phyloP scores from a whole-genome alignment of 768 basidiomycete species.

The Fibroporia radiculosa region DNA sequence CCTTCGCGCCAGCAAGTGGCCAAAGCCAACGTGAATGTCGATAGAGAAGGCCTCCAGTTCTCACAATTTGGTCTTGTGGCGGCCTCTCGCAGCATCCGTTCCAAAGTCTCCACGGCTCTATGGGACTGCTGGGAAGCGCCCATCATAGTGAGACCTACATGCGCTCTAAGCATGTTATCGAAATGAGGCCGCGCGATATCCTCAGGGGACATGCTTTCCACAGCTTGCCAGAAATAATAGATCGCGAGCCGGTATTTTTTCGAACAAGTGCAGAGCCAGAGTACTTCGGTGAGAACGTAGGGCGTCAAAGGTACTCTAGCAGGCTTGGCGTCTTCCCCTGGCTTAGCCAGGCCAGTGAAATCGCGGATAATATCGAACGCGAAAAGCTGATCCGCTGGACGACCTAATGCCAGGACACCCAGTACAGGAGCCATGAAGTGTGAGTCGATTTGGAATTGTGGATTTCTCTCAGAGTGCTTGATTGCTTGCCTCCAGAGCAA shows the following conservation, averaged over 20 bases:
- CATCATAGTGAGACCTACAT: constrained; percentile 32
- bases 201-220: constrained; percentile 31
- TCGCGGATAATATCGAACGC: constrained; percentile 58
- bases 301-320: constrained; percentile 34
- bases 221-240: constrained; percentile 54
- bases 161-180: constrained; percentile 54
- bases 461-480: constrained; percentile 39
- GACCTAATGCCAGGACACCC: constrained; percentile 47
- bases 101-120: constrained; percentile 48
- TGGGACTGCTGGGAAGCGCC: constrained; percentile 34
- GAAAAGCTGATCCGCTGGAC: constrained; percentile 50
- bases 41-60: constrained; percentile 29
- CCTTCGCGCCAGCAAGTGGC: constrained; percentile 52
- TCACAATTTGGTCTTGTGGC: constrained; percentile 24
- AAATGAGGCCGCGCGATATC: constrained; percentile 39
- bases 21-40: constrained; percentile 58
- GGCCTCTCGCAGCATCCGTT: constrained; percentile 63
- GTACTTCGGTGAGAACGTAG: constrained; percentile 44
- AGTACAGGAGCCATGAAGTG: constrained; percentile 46
- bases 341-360: constrained; percentile 51
- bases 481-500: constrained; percentile 63
- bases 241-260: constrained; percentile 39
- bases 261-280: constrained; percentile 47
- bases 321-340: constrained; percentile 31
- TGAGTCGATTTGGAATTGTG: constrained; percentile 45